A percentile compares a stretch with the other conserved stretches of the same genome.
Evolutionary conservation across 306 rosid genomes (phyloP).

Genomic region (Phaseolus lunatus): DNA sequence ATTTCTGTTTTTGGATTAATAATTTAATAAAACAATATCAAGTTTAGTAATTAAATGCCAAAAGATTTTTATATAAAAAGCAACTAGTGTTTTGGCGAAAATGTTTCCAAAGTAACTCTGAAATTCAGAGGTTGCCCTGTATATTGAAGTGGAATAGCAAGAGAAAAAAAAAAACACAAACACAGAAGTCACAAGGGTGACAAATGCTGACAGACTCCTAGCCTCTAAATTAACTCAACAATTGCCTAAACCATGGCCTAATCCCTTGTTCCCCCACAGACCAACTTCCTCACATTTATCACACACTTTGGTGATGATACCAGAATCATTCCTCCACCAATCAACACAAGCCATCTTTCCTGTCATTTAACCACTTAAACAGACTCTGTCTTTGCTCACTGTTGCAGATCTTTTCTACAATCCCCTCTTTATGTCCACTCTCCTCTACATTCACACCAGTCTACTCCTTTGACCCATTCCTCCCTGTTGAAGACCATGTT

Average conservation of each 20-base stretch:
- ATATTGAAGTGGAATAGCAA: not conserved
- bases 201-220: not conserved
- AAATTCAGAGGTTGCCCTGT: not conserved
- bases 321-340: not conserved
- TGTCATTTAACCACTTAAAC: not conserved
- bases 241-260: not conserved
- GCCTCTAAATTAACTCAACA: not conserved
- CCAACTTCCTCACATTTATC: not conserved
- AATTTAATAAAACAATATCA: not conserved
- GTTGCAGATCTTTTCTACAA: not conserved
- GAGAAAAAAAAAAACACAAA: not conserved
- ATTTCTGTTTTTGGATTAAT: not conserved
- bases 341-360: not conserved
- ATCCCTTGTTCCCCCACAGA: slow-evolving; percentile 3
- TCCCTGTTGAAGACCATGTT: not conserved
- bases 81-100: slow-evolving; percentile 4
- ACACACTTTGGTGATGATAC: not conserved
- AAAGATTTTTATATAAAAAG: not conserved
- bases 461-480: not conserved
- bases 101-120: not conserved
- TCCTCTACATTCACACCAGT: slow-evolving; percentile 3
- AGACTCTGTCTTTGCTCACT: not conserved
- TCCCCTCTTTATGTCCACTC: not conserved
- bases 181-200: not conserved
- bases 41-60: not conserved